These are phyloP conservation scores for Fagopyrum esculentum DNA, from an alignment of 148 eudicot species.

Conservation along the genomic window DNA sequence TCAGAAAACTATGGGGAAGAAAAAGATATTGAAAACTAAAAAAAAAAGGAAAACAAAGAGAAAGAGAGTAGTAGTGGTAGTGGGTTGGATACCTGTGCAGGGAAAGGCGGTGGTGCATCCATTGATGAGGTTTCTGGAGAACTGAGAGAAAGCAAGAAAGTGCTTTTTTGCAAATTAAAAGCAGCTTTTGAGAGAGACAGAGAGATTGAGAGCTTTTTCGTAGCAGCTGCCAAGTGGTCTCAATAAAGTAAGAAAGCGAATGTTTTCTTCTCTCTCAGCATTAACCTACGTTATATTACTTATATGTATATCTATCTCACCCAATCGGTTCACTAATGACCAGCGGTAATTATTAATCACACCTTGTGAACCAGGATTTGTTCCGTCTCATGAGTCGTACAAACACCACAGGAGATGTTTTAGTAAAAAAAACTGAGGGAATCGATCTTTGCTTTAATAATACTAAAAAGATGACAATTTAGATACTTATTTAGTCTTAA, in stretches of 20 bases:
- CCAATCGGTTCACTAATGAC: no score
- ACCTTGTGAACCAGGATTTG: no score
- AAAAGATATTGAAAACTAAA: not conserved
- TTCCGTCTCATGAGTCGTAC: no score
- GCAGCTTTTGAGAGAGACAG: conserved; percentile 6
- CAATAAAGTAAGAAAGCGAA: not conserved
- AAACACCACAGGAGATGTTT: no score
- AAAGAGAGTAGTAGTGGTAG: no score
- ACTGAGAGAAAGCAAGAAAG: conserved; percentile 1
- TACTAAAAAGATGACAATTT: no score
- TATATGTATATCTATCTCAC: no score
- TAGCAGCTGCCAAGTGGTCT: not conserved
- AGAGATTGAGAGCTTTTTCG: conserved; percentile 4
- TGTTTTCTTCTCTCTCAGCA: not conserved
- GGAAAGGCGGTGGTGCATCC: conserved; percentile 30
- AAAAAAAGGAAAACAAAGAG: conserved; percentile 13
- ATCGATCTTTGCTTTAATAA: no score
- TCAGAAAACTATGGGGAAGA: not conserved
- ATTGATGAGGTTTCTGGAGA: conserved; percentile 14
- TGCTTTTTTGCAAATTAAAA: not conserved
- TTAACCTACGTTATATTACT: no score
- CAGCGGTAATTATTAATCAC: no score
- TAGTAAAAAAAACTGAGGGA: no score
- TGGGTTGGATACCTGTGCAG: conserved; percentile 22
- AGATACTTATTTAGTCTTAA: no score